These are phyloP conservation scores for Fusarium austroafricanum DNA, from an alignment of 2,329 filamentous ascomycete species.

Conservation along the genomic window DNA sequence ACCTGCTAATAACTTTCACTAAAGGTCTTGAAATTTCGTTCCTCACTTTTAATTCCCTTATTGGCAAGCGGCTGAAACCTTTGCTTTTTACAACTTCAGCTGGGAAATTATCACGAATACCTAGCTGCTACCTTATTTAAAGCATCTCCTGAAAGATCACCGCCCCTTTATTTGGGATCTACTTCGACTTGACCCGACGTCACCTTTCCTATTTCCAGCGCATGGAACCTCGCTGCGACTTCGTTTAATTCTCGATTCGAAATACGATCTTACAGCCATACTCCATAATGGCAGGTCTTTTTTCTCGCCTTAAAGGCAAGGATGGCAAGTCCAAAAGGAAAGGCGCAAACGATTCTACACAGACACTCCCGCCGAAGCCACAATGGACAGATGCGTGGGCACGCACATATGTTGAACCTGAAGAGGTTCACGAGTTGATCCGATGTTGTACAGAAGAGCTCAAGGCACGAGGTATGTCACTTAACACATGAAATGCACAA, in stretches of 20 bases:
- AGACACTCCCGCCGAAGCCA: conserved; percentile 73
- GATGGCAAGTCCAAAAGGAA: conserved; percentile 78
- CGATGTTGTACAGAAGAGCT: conserved; percentile 88
- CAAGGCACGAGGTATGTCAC: conserved; percentile 85
- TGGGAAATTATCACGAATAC: conserved; percentile 32
- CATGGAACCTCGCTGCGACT: conserved; percentile 25
- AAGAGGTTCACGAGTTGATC: conserved; percentile 91
- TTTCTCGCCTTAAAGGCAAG: conserved; percentile 78
- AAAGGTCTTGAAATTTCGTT: conserved; percentile 6
- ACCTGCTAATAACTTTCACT: conserved; percentile 8
- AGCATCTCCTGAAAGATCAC: conserved; percentile 23
- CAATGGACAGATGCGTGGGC: conserved; percentile 90
- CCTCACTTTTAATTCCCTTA: background rate
- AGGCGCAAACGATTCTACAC: conserved; percentile 62
- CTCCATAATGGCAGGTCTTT: conserved; percentile 66
- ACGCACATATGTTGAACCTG: conserved; percentile 83
- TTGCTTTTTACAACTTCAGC: conserved; percentile 25
- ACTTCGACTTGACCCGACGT: conserved; percentile 26
- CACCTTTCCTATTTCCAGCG: conserved; percentile 19
- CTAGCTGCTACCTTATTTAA: background rate
- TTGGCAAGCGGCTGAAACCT: conserved; percentile 18
- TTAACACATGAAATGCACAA: conserved; percentile 5
- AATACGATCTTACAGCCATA: conserved; percentile 14
- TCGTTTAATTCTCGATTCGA: conserved; percentile 20
- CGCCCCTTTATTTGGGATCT: conserved; percentile 34